Evolutionary conservation across 495 filamentous ascomycete species (phyloP), one percentile per base, ranked within the genome.

Genomic region (Monascus purpureus): DNA sequence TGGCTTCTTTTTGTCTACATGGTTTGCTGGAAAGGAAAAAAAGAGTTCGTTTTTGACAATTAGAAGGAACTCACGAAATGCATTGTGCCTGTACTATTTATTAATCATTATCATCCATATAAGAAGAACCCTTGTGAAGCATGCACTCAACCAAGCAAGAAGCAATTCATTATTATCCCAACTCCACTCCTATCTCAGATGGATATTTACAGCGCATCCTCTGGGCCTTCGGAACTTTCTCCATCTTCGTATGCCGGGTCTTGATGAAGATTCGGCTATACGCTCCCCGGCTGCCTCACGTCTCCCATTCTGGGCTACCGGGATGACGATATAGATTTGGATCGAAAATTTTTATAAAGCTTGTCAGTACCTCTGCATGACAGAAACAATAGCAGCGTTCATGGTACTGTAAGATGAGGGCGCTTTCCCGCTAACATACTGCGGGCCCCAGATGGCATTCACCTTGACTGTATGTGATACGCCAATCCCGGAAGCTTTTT

Each of bases 281-380:
- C 8, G 42, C 39, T 23, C 41, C 29, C 15, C 32, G 35, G 5
- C 41, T 33, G 0, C 42, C 49, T 65, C 65, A 72, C 17, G 46
- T 44, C 30, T 53, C 32, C 73, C 72, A 78, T 29, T 46, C 45
- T 3, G 69, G 69, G 33, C 55, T 54, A 1, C 48, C 59, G 5
- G 41, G 13, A 14, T 51, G 31, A 22, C 63, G 59, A 32, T 57
- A 43, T 13, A 38, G 68, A 43, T 84, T 82, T 14, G 79, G 79
- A 51, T 84, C 57, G 35, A 72, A 67, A 1, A 60, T 59, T 31
- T 65, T 52, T 35, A 82, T 72, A 46, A 82, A 84, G 39, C 72
- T 78, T 1, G 70, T 65, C 73, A 80, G 45, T 82, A 82, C 0
- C 59, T 64, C 39, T 80, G 73, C 40, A 81, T 68, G 2, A 74